Percentiles rank a stretch among this genome's conserved stretches.
Evolutionary conservation across 1,284 basidiomycete species (phyloP).

Genomic region (Cutaneotrichosporon mucoides): DNA sequence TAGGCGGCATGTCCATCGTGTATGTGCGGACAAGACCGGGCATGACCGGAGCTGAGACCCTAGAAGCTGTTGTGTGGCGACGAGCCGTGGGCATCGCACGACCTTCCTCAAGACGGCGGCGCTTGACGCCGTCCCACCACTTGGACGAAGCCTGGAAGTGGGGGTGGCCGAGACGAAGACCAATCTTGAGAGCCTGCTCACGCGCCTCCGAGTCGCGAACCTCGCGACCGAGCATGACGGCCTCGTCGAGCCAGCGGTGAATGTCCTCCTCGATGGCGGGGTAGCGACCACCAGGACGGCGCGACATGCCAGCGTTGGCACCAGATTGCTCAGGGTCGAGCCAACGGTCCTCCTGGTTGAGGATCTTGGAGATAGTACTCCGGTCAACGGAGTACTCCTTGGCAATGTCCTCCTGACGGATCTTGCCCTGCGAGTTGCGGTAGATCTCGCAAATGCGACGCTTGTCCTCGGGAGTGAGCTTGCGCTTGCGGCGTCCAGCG

Average conservation of each 20-base stretch:
- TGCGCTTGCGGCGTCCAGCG: constrained; percentile 22
- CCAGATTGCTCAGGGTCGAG: constrained; percentile 18
- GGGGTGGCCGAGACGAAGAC: constrained; percentile 17
- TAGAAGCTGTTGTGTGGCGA: constrained; percentile 7
- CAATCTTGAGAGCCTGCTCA: constrained; percentile 21
- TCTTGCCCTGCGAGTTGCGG: constrained; percentile 23
- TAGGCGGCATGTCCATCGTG: constrained; percentile 16
- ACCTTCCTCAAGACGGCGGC: constrained; percentile 21
- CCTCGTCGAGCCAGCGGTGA: constrained; percentile 24
- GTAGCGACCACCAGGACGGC: constrained; percentile 21
- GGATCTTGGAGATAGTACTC: constrained; percentile 24
- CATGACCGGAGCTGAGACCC: constrained; percentile 2
- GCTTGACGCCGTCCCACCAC: constrained; percentile 27
- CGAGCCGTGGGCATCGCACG: constrained; percentile 20
- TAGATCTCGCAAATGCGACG: constrained; percentile 24
- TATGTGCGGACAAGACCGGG: constrained; percentile 17
- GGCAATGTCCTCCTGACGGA: constrained; percentile 25
- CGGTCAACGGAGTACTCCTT: constrained; percentile 27
- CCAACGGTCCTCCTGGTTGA: constrained; percentile 25
- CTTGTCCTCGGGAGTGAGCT: constrained; percentile 26
- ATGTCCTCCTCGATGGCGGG: constrained; percentile 24
- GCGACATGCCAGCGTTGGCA: constrained; percentile 10
- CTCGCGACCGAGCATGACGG: constrained; percentile 19
- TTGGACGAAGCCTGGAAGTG: constrained; percentile 26
- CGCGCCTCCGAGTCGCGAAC: constrained; percentile 21